Evolutionary conservation across 1,284 basidiomycete genomes (phyloP), one percentile per base, ranked within the genome.

Genomic region (Cutaneotrichosporon sp.): DNA sequence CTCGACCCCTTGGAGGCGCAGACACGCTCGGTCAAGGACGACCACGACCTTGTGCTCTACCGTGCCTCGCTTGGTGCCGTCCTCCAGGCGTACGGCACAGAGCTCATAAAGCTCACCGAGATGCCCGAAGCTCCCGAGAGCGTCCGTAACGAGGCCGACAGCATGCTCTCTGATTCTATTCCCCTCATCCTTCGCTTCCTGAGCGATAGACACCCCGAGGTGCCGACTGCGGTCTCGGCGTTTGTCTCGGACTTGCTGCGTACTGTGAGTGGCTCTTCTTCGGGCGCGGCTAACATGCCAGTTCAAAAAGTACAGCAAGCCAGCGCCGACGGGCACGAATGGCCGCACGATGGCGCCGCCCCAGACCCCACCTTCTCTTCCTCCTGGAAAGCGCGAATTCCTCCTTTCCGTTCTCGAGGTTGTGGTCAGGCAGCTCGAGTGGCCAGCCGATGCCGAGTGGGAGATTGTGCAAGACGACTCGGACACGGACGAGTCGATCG

Each of bases 141-240:
- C 80, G 83, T 90, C 38, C 81, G 84, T 14, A 69, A 79, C 20
- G 85, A 90, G 66, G 89, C 90, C 2, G 81, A 81, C 13, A 75
- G 75, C 17, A 77, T 88, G 64, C 79, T 93, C 47, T 79, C 81
- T 42, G 82, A 86, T 60, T 77, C 86, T 39, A 80, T 96, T 22
- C 88, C 91, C 1, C 80, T 92, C 18, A 82, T 92, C 74, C 79
- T 98, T 15, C 85, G 84, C 21, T 96, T 97, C 77, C 80, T 98
- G 70, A 85, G 85, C 15, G 94, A 98, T 69, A 81, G 86, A 22
- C 87, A 88, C 63, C 88, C 91, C 59, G 89, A 92, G 64, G 89
- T 88, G 4, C 86, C 86, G 58, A 84, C 84, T 4, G 88, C 90
- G 4, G 80, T 96, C 26, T 88, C 92, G 65, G 84, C 87, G 9